Evolutionary conservation across 2,329 filamentous ascomycete genomes (phyloP).

Genomic region (Aspergillus novofumigatus): DNA sequence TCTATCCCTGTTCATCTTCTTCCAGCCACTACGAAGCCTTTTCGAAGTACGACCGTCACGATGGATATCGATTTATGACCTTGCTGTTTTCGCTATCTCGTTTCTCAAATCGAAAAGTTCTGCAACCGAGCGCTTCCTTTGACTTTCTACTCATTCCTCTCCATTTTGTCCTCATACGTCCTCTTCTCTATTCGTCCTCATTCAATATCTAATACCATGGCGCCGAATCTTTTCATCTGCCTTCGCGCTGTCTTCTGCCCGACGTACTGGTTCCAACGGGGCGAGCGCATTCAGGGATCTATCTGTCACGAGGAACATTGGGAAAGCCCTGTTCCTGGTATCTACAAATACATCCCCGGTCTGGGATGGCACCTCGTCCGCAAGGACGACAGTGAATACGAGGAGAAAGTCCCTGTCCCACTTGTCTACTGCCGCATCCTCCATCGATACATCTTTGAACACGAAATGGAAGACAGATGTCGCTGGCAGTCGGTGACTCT

Average conservation of each 20-base stretch:
- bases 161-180: too few relatives aligned
- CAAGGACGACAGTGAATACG: constrained; percentile 31
- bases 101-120: background rate
- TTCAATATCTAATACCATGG: constrained; percentile 32
- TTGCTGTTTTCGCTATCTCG: constrained; percentile 10
- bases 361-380: constrained; percentile 49
- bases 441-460: constrained; percentile 46
- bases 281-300: constrained; percentile 35
- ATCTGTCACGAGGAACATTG: constrained; percentile 46
- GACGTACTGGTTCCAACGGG: constrained; percentile 46
- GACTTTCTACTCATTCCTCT: background rate
- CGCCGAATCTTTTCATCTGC: constrained; percentile 49
- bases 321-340: constrained; percentile 45
- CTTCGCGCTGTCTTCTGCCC: constrained; percentile 47
- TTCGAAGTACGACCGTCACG: constrained; percentile 11
- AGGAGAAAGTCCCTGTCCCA: constrained; percentile 31
- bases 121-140: constrained; percentile 22
- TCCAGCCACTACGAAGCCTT: constrained; percentile 10
- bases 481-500: constrained; percentile 39
- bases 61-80: constrained; percentile 33
- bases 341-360: constrained; percentile 48
- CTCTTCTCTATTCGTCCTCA: constrained; percentile 3
- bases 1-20: constrained; percentile 5
- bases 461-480: constrained; percentile 47
- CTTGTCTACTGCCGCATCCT: constrained; percentile 49